Evolutionary conservation across 2,329 filamentous ascomycete genomes (phyloP).

Genomic region (Fusarium coffeatum): DNA sequence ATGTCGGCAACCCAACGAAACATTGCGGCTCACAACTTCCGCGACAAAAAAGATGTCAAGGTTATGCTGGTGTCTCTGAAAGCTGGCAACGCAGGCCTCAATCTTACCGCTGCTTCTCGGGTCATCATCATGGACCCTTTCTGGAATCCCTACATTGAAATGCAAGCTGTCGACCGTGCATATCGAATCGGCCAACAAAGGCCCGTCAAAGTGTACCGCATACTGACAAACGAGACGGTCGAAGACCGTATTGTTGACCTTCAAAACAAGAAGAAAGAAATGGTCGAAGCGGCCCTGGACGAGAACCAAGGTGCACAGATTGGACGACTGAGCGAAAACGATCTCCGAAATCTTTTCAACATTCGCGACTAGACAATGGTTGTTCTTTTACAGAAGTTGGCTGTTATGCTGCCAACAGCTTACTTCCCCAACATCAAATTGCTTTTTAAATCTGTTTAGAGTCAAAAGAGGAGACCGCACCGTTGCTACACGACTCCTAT

Average conservation of each 20-base stretch:
- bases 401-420: not conserved
- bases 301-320: slow-evolving; percentile 76
- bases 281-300: slow-evolving; percentile 84
- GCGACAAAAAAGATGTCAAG: slow-evolving; percentile 71
- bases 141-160: slow-evolving; percentile 94
- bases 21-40: slow-evolving; percentile 72
- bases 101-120: slow-evolving; percentile 83
- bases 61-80: slow-evolving; percentile 85
- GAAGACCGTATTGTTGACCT: slow-evolving; percentile 87
- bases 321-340: slow-evolving; percentile 71
- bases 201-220: slow-evolving; percentile 81
- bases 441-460: slow-evolving; percentile 11
- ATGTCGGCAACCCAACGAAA: slow-evolving; percentile 79
- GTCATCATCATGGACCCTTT: slow-evolving; percentile 94
- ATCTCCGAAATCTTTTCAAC: slow-evolving; percentile 76
- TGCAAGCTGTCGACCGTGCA: slow-evolving; percentile 90
- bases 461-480: not conserved
- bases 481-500: not conserved
- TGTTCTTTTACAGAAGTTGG: not conserved
- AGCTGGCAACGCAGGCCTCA: slow-evolving; percentile 86
- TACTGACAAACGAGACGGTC: slow-evolving; percentile 81
- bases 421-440: not conserved
- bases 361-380: slow-evolving; percentile 3
- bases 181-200: slow-evolving; percentile 86
- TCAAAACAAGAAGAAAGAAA: slow-evolving; percentile 80